Base-by-base conservation (phyloP, 768 basidiomycete species). In the Aureoboletus auriporus region DNA sequence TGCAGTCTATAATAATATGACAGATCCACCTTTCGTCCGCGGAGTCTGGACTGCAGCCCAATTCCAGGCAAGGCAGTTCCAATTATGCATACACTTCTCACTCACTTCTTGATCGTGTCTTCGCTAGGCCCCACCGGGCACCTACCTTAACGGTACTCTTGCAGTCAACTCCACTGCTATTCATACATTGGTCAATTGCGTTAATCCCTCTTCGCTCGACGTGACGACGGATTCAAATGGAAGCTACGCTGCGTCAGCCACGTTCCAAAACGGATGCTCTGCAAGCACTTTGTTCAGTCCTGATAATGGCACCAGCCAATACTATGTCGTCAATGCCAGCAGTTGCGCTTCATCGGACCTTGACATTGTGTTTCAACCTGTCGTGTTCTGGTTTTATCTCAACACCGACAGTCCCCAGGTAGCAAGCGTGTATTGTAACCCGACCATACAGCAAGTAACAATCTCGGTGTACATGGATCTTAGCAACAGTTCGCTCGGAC, bases 301-400 rank as follows among this genome's bases (percentile, higher is more conserved):
- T 4, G 52, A 31, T 12, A 57, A 63, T 31, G 65, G 77, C 6
- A 57, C 60, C 2, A 60, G 70, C 46, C 82, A 82, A 58, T 83
- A 77, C 55, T 77, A 75, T 38, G 81, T 79, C 4, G 42, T 65
- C 16, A 70, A 73, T 2, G 54, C 70, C 8, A 52, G 68, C 44
- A 65, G 68, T 56, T 63, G 69, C 49, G 49, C 56, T 42, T 30
- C 49, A 53, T 37, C 61, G 5, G 56, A 66, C 30, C 49, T 73
- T 28, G 55, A 68, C 33, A 65, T 74, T 28, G 52, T 56, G 20
- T 73, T 74, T 50, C 75, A 71, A 31, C 82, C 84, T 8, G 80
- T 86, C 37, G 74, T 86, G 68, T 87, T 86, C 56, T 87, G 84
- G 83, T 84, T 63, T 60, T 84, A 73, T 60, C 69, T 76, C 28